These are phyloP conservation scores for Aphanocladium album DNA, from an alignment of 2,329 filamentous ascomycete genomes.

Conservation along the genomic window DNA sequence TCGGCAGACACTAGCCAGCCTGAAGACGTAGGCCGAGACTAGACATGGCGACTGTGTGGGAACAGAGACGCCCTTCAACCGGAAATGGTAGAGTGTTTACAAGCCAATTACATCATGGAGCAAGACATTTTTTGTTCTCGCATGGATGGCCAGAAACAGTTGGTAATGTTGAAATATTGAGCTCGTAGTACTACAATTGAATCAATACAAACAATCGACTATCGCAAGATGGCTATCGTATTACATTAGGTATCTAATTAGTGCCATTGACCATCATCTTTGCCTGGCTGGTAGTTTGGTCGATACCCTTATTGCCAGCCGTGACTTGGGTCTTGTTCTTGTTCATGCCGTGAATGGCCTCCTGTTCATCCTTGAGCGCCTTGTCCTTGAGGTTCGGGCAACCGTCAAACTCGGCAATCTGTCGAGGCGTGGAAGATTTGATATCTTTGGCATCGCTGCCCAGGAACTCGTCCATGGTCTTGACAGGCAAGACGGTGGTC, in stretches of 20 bases:
- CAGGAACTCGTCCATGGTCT: conserved; percentile 60
- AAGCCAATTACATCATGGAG: neutral
- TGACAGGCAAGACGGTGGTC: conserved; percentile 57
- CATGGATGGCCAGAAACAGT: too few species aligned
- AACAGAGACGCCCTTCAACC: too few species aligned
- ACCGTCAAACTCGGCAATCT: conserved; percentile 55
- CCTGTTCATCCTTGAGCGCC: conserved; percentile 4
- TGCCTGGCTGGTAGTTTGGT: neutral
- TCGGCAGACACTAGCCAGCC: too few species aligned
- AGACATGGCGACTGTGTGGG: too few species aligned
- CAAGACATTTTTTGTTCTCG: neutral
- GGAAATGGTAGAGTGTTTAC: too few species aligned
- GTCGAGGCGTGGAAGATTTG: conserved; percentile 48
- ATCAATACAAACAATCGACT: neutral
- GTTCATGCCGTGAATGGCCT: neutral
- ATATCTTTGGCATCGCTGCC: conserved; percentile 38
- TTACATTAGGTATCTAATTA: neutral
- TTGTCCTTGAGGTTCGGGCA: conserved; percentile 41
- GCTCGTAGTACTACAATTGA: neutral
- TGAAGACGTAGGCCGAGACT: too few species aligned
- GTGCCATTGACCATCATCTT: neutral
- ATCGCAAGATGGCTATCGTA: neutral
- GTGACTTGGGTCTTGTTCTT: neutral
- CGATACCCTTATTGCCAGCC: neutral
- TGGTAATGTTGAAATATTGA: neutral